Conservation (phyloP, 148 eudicot species). For the Vaccinium corymbosum region DNA sequence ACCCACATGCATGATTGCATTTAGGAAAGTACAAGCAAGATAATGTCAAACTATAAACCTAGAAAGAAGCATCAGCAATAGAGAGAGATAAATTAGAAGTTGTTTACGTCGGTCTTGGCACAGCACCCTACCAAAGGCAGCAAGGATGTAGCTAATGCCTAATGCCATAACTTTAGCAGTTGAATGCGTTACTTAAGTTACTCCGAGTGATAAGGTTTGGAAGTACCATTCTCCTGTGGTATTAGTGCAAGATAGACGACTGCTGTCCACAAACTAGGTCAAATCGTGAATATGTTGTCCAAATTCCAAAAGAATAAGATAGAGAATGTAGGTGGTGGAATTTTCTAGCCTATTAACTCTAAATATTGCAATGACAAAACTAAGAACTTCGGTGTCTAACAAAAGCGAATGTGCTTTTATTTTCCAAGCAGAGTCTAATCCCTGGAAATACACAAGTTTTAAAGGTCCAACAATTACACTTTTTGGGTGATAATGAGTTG, state of each 20-base stretch:
- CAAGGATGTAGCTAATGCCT: background rate
- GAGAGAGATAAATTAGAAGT: background rate
- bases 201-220: background rate
- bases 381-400: background rate
- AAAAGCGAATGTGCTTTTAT: background rate
- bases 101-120: background rate
- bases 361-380: background rate
- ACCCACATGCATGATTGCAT: background rate
- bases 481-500: background rate
- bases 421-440: background rate
- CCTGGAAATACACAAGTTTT: background rate
- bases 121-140: background rate
- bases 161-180: background rate
- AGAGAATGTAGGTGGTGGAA: background rate
- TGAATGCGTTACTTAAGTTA: background rate
- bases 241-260: background rate
- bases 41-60: background rate
- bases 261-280: background rate
- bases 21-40: background rate
- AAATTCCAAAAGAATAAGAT: background rate
- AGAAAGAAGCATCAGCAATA: background rate
- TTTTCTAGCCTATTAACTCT: background rate
- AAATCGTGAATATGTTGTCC: background rate
- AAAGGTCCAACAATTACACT: no score
- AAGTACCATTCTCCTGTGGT: background rate